Percentiles rank a stretch among this genome's conserved stretches.
These are phyloP conservation scores for Trichoderma sp. DNA, from an alignment of 2,329 filamentous ascomycete species.

Conservation along the genomic window DNA sequence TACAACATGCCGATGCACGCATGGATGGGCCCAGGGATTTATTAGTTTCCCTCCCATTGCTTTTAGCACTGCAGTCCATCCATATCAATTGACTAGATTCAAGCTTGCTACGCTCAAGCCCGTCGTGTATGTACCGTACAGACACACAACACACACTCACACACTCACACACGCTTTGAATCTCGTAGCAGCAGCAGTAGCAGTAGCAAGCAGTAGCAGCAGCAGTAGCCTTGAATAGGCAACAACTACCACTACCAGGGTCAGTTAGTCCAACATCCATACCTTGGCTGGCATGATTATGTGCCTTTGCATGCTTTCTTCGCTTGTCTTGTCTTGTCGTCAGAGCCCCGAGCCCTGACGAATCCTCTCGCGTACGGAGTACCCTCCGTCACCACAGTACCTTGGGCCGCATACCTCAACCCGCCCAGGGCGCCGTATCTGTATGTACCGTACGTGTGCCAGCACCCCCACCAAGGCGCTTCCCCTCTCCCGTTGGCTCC, in stretches of 20 bases:
- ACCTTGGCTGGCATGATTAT: background rate
- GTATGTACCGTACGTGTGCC: background rate
- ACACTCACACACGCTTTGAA: too few species aligned
- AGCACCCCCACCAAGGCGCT: background rate
- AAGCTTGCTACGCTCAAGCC: background rate
- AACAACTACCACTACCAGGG: background rate
- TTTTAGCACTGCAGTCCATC: background rate
- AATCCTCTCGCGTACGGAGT: background rate
- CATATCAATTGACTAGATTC: background rate
- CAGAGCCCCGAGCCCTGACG: slow-evolving; percentile 5
- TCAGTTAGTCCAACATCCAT: background rate
- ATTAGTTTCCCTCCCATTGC: background rate
- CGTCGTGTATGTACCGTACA: background rate
- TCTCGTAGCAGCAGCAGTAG: background rate
- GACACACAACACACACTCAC: background rate
- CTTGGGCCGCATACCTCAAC: background rate
- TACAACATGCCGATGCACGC: slow-evolving; percentile 12
- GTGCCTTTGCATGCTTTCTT: background rate
- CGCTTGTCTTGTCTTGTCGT: background rate
- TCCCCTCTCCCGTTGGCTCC: background rate
- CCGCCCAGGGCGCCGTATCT: background rate
- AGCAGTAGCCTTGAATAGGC: background rate
- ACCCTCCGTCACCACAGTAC: background rate
- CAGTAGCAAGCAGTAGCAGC: background rate
- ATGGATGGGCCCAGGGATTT: background rate